Percentiles rank a stretch among this genome's conserved stretches.
Evolutionary conservation across 495 filamentous ascomycete genomes (phyloP).

Genomic region (Penicillium antarcticum): DNA sequence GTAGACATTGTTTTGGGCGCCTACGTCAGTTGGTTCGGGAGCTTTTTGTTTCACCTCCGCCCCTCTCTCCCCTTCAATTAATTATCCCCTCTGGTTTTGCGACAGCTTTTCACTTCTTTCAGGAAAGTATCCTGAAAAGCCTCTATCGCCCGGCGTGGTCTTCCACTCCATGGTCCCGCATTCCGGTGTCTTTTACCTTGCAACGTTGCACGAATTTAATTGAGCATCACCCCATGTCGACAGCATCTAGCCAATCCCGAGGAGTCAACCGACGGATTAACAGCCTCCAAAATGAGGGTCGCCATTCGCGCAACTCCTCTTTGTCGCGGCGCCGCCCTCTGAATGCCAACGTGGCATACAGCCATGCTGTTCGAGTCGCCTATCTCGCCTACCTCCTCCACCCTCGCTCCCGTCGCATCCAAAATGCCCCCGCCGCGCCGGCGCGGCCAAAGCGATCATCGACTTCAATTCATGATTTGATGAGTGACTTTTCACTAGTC

Average conservation of each 20-base stretch:
- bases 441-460: conserved; percentile 63
- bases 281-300: conserved; percentile 53
- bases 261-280: conserved; percentile 54
- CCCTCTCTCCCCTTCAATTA: conserved; percentile 15
- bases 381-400: conserved; percentile 92
- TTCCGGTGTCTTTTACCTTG: conserved; percentile 24
- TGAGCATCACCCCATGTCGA: conserved; percentile 45
- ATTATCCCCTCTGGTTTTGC: conserved; percentile 10
- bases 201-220: conserved; percentile 22
- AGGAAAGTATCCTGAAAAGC: not conserved
- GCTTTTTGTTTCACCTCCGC: conserved; percentile 23
- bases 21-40: conserved; percentile 23
- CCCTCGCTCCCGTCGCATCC: conserved; percentile 79
- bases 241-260: conserved; percentile 51
- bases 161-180: conserved; percentile 37
- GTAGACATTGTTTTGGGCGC: conserved; percentile 17
- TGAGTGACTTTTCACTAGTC: conserved; percentile 73
- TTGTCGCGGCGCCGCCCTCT: conserved; percentile 47
- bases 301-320: conserved; percentile 51
- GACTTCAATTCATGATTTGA: conserved; percentile 66
- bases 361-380: conserved; percentile 83
- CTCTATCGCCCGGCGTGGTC: conserved; percentile 21
- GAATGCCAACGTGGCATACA: conserved; percentile 74
- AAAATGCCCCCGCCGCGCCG: conserved; percentile 66
- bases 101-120: not conserved